Base-by-base conservation (phyloP, 495 filamentous ascomycete genomes). In the Neurospora pannonica region DNA sequence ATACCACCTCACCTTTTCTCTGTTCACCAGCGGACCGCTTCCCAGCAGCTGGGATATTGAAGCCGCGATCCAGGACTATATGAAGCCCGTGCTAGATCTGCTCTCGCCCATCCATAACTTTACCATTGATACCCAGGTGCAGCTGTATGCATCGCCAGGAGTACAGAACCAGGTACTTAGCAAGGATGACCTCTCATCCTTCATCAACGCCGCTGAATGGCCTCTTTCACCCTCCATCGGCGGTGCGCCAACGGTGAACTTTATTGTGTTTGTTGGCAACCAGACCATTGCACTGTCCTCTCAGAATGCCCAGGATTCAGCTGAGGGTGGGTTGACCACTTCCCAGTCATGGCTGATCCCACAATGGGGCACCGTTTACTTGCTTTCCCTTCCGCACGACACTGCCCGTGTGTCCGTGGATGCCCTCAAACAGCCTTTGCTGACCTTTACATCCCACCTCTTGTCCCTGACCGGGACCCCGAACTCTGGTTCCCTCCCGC, bases 181-280 rank as follows among this genome's bases (percentile, higher is more conserved):
- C 76, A 94, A 93, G 79, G 92, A 97, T 78, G 94, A 97, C 78
- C 87, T 99, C 8, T 93, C 93, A 69, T 93, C 92, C 38, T 99
- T 99, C 79, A 94, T 98, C 82, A 99, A 99, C 78, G 94, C 94
- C 38, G 96, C 96, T 8, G 97, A 99, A 83, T 99, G 96, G 96
- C 96, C 96, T 0, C 83, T 99, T 36, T 95, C 91, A 77, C 96
- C 96, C 19, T 97, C 94, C 79, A 97, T 98, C 77, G 97, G 95
- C 40, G 90, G 86, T 37, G 95, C 94, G 2, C 95, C 96, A 40
- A 98, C 96, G 0, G 88, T 99, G 76, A 98, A 98, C 84, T 98
- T 99, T 77, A 90, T 98, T 71, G 86, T 98, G 28, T 98, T 95
- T 77, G 90, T 97, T 43, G 87, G 87, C 4, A 84, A 88, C 75